Conservation (phyloP, 2,329 filamentous ascomycete genomes). For the Acephala macrosclerotiorum region DNA sequence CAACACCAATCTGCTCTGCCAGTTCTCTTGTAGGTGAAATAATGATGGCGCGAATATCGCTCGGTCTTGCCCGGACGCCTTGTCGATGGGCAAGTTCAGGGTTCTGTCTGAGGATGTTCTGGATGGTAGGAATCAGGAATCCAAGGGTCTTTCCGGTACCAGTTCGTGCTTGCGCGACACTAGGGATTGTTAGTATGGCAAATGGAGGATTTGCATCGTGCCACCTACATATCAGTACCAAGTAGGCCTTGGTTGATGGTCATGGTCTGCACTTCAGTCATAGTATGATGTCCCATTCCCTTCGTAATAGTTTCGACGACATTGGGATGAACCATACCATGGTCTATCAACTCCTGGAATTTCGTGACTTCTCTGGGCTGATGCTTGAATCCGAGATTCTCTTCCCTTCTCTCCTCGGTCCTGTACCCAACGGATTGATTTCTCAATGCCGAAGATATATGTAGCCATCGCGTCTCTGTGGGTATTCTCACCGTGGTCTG, state of each 20-base stretch:
- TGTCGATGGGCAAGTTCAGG: slow-evolving; percentile 56
- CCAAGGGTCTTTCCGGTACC: slow-evolving; percentile 97
- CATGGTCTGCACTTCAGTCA: slow-evolving; percentile 90
- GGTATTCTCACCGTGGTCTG: slow-evolving; percentile 27
- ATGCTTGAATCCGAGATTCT: slow-evolving; percentile 12
- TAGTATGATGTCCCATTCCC: slow-evolving; percentile 78
- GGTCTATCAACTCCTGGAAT: slow-evolving; percentile 43
- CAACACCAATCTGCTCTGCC: slow-evolving; percentile 80
- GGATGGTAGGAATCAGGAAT: slow-evolving; percentile 86
- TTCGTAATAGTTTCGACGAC: slow-evolving; percentile 62
- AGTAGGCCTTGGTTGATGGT: slow-evolving; percentile 80
- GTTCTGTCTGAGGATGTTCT: slow-evolving; percentile 76
- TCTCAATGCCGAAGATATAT: slow-evolving; percentile 37
- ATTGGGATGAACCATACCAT: slow-evolving; percentile 42
- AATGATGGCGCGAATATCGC: slow-evolving; percentile 74
- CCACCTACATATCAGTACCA: slow-evolving; percentile 58
- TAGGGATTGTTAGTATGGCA: slow-evolving; percentile 46
- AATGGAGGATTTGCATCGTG: not conserved
- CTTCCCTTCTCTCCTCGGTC: slow-evolving; percentile 11
- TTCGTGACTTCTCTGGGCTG: slow-evolving; percentile 34
- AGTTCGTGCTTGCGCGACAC: slow-evolving; percentile 93
- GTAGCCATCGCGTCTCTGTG: slow-evolving; percentile 39
- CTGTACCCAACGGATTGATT: slow-evolving; percentile 24
- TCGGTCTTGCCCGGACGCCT: slow-evolving; percentile 49
- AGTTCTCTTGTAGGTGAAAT: slow-evolving; percentile 84